Evolutionary conservation across 306 rosid species (phyloP).

Genomic region (Vigna reflexopilosa): DNA sequence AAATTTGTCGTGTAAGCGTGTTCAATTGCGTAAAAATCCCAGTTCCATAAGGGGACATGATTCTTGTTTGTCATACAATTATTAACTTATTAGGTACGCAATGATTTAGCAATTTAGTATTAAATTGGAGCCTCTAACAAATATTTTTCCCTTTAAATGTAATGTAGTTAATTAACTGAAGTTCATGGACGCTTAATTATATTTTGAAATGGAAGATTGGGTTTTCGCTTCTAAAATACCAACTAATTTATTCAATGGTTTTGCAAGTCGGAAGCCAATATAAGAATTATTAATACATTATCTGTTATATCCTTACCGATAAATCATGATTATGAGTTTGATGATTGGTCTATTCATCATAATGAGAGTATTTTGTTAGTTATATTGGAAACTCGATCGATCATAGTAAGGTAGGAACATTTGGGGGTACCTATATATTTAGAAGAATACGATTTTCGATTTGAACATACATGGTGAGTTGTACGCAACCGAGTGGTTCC

Average conservation of each 20-base stretch:
- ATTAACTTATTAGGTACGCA: slow-evolving; percentile 21
- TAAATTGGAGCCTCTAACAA: slow-evolving; percentile 9
- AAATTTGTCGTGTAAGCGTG: slow-evolving; percentile 22
- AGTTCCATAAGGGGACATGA: not conserved
- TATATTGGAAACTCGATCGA: not conserved
- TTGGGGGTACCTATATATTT: not conserved
- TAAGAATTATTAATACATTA: not conserved
- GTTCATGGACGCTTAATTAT: not conserved
- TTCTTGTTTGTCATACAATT: slow-evolving; percentile 6
- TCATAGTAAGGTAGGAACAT: not conserved
- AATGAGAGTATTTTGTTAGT: not conserved
- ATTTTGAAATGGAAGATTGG: not conserved
- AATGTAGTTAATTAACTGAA: not conserved
- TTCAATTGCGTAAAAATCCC: slow-evolving; percentile 5
- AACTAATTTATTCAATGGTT: slow-evolving; percentile 28
- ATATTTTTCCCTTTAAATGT: slow-evolving; percentile 12
- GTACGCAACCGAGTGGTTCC: too few relatives aligned
- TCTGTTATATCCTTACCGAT: not conserved
- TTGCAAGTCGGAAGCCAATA: not conserved
- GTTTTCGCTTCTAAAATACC: not conserved
- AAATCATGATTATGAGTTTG: slow-evolving; percentile 17
- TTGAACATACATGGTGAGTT: too few relatives aligned
- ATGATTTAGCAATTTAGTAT: not conserved
- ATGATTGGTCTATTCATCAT: not conserved
- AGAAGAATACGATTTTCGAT: too few relatives aligned